Percentiles rank a stretch among this genome's conserved stretches.
These are phyloP conservation scores for Aotearoamyces nothofagi DNA, from an alignment of 2,329 filamentous ascomycete genomes.

Conservation along the genomic window DNA sequence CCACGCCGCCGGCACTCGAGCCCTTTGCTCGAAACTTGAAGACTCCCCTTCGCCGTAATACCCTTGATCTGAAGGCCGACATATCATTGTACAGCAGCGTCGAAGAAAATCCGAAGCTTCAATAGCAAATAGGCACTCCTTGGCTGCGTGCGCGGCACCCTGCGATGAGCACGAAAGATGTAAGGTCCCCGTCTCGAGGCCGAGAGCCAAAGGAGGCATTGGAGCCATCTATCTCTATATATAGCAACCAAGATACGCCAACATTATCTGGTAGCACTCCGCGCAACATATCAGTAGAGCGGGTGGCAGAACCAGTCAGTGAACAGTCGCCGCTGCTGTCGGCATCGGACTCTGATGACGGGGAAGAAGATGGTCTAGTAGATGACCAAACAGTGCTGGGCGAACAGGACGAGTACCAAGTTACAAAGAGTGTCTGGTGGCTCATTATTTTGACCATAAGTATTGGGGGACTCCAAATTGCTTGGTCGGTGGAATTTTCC, in stretches of 20 bases:
- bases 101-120: too few species aligned
- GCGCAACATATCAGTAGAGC: conserved; percentile 8
- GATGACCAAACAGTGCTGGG: conserved; percentile 19
- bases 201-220: conserved; percentile 3
- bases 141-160: too few species aligned
- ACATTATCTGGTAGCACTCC: conserved; percentile 6
- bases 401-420: conserved; percentile 34
- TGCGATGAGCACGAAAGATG: conserved; percentile 5
- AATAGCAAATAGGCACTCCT: too few species aligned
- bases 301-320: conserved; percentile 18
- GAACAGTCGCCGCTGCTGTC: conserved; percentile 36
- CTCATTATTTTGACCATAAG: conserved; percentile 73
- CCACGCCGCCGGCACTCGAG: too few species aligned
- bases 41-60: too few species aligned
- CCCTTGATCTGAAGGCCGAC: too few species aligned
- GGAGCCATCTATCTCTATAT: not conserved
- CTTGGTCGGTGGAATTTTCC: conserved; percentile 89
- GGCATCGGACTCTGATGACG: conserved; percentile 19
- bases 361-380: conserved; percentile 23
- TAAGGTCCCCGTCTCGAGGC: conserved; percentile 4
- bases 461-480: conserved; percentile 81
- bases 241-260: conserved; percentile 2
- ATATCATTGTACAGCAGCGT: too few species aligned
- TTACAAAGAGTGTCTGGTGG: conserved; percentile 73
- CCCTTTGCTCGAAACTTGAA: too few species aligned